phyloP scores from a whole-genome alignment of 176 grass and related monocot genomes.

The Oryza meridionalis region DNA sequence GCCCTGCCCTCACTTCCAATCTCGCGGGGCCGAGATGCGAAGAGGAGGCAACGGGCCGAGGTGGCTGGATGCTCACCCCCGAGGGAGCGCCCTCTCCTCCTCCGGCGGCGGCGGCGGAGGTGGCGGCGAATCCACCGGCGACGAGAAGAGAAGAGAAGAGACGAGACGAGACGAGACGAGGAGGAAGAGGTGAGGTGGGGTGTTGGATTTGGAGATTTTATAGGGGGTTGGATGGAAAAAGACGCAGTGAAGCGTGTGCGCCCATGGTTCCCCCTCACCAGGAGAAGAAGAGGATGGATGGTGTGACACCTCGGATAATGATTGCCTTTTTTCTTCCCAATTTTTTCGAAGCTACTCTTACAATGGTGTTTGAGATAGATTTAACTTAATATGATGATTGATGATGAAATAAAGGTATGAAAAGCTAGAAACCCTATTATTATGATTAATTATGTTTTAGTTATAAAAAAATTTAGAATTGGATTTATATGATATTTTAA shows the following conservation, averaged over 20 bases:
- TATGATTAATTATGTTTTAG: no score
- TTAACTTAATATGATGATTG: no score
- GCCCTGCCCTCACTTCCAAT: no score
- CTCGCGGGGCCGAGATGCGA: no score
- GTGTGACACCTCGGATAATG: slow-evolving; percentile 14
- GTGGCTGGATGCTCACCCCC: no score
- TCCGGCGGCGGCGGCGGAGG: neutral
- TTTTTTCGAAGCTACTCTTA: neutral
- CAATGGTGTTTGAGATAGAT: no score
- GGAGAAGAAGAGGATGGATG: neutral
- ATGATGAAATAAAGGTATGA: no score
- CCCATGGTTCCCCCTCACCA: neutral
- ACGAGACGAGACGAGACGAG: neutral
- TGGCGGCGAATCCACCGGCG: slow-evolving; percentile 24
- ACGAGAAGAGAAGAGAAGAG: neutral
- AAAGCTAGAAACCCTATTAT: no score
- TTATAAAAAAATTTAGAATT: no score
- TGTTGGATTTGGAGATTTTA: slow-evolving; percentile 36
- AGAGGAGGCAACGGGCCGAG: no score
- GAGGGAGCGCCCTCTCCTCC: neutral
- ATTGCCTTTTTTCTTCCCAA: no score
- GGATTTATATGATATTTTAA: no score
- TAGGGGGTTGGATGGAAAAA: neutral
- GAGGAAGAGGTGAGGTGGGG: neutral
- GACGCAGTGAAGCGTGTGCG: slow-evolving; percentile 3